phyloP scores from a whole-genome alignment of 129 eudicot species.

The Helianthus annuus region HanXRQr2.0-SUNRISE NC_035448.2:199546253-199546752 shows the following conservation, averaged over 20 bases:
- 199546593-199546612: slow-evolving; percentile 41
- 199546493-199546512: slow-evolving; percentile 42
- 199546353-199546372: slow-evolving; percentile 20
- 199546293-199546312: slow-evolving; percentile 21
- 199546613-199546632: slow-evolving; percentile 36
- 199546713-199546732: slow-evolving; percentile 24
- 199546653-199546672: slow-evolving; percentile 42
- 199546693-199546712: slow-evolving; percentile 45
- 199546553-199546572: slow-evolving; percentile 42
- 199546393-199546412: slow-evolving; percentile 60
- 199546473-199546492: not conserved
- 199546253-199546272: slow-evolving; percentile 29
- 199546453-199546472: not conserved
- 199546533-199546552: slow-evolving; percentile 46
- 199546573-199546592: slow-evolving; percentile 44
- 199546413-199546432: slow-evolving; percentile 54
- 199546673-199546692: slow-evolving; percentile 43
- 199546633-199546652: slow-evolving; percentile 42
- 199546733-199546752: slow-evolving; percentile 38
- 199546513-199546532: slow-evolving; percentile 41
- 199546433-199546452: slow-evolving; percentile 11
- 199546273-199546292: slow-evolving; percentile 19
- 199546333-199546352: slow-evolving; percentile 18
- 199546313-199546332: slow-evolving; percentile 34
- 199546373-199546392: slow-evolving; percentile 48